These are phyloP conservation scores for Xylaria arbuscula DNA, from an alignment of 2,329 filamentous ascomycete genomes.

Conservation along the genomic window DNA sequence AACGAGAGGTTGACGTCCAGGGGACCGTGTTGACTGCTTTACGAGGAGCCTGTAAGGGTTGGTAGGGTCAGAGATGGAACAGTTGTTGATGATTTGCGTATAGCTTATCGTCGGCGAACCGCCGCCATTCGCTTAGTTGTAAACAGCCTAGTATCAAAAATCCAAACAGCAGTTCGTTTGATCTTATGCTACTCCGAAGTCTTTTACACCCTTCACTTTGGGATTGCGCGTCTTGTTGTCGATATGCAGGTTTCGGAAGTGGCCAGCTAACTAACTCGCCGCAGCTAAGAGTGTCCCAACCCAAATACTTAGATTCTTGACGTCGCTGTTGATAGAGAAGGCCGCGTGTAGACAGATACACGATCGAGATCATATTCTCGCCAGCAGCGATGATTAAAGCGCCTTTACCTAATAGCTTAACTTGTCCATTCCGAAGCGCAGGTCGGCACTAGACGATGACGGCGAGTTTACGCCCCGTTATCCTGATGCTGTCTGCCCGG, in stretches of 20 bases:
- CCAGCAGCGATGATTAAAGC: constrained; percentile 65
- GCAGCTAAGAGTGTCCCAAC: constrained; percentile 64
- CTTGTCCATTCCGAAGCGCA: constrained; percentile 65
- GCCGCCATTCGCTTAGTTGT: constrained; percentile 66
- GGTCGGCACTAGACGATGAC: constrained; percentile 63
- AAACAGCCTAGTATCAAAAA: constrained; percentile 55
- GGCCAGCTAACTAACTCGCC: constrained; percentile 61
- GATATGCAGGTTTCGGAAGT: constrained; percentile 67
- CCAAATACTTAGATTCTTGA: constrained; percentile 62
- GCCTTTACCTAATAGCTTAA: constrained; percentile 63
- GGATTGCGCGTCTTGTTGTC: constrained; percentile 69
- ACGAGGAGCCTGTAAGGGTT: constrained; percentile 61
- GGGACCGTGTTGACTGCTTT: constrained; percentile 64
- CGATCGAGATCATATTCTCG: constrained; percentile 67
- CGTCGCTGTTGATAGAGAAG: constrained; percentile 61
- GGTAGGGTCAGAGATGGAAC: constrained; percentile 67
- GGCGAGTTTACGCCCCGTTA: constrained; percentile 66
- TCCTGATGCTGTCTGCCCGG: constrained; percentile 63
- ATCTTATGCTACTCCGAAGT: constrained; percentile 59
- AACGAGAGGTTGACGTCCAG: constrained; percentile 54
- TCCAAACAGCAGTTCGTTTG: not conserved
- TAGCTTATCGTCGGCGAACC: constrained; percentile 64
- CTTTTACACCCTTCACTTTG: constrained; percentile 67
- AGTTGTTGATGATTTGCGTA: constrained; percentile 66
- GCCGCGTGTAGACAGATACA: constrained; percentile 63